These are phyloP conservation scores for Melastoma malabathricum DNA, from an alignment of 345 rosid genomes.

Conservation along the genomic window DNA sequence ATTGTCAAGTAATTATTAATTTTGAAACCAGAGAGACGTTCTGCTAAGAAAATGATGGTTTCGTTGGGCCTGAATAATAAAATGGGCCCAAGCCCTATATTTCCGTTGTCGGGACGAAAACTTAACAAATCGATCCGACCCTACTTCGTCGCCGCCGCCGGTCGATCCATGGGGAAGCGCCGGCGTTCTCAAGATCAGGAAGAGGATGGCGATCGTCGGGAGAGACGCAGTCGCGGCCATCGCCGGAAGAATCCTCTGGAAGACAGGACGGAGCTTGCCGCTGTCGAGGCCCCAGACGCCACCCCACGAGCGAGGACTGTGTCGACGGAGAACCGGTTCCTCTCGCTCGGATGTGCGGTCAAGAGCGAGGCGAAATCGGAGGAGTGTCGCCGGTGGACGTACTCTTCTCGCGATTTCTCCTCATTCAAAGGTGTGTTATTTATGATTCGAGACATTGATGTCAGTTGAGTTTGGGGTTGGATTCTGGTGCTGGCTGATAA, in stretches of 20 bases:
- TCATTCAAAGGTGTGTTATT: constrained; percentile 13
- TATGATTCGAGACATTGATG: background rate
- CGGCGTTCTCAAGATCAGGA: background rate
- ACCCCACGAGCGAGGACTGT: background rate
- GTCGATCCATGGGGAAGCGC: background rate
- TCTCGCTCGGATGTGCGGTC: constrained; percentile 6
- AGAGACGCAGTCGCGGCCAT: background rate
- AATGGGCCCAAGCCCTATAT: too few relatives aligned
- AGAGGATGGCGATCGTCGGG: constrained; percentile 1
- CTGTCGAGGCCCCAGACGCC: constrained; percentile 10
- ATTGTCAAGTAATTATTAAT: too few relatives aligned
- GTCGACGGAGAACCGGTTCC: constrained; percentile 12
- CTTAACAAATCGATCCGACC: too few relatives aligned
- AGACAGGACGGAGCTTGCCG: background rate
- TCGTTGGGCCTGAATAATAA: too few relatives aligned
- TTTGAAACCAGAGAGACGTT: too few relatives aligned
- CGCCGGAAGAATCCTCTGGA: too few relatives aligned
- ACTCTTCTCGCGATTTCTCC: constrained; percentile 20
- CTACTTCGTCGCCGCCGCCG: too few relatives aligned
- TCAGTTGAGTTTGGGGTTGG: background rate
- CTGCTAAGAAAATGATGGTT: too few relatives aligned
- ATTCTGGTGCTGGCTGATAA: too few relatives aligned
- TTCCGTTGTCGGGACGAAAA: too few relatives aligned
- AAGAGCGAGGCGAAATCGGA: constrained; percentile 1
- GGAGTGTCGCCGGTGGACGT: constrained; percentile 24